Evolutionary conservation across 2,329 filamentous ascomycete species (phyloP).

Genomic region (Acrocalymma vagum): DNA sequence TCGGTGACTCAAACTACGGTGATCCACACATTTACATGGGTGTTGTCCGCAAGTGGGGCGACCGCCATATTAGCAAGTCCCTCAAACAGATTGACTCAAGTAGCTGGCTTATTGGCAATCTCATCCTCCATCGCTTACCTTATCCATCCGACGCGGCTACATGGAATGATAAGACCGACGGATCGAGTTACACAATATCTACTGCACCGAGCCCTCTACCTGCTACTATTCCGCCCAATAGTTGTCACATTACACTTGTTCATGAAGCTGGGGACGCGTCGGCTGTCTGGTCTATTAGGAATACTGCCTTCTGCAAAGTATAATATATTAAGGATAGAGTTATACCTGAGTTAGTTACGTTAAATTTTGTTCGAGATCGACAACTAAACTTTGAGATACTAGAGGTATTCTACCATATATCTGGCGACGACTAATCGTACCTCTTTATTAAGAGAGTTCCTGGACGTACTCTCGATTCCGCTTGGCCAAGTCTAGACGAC

Average conservation of each 20-base stretch:
- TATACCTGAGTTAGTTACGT: conserved; percentile 16
- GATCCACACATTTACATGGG: no score
- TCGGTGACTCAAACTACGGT: no score
- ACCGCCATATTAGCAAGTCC: conserved; percentile 16
- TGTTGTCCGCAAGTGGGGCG: conserved; percentile 11
- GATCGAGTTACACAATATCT: conserved; percentile 16
- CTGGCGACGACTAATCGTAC: conserved; percentile 31
- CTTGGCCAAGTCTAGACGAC: conserved; percentile 34
- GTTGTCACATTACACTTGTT: conserved; percentile 20
- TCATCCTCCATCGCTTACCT: conserved; percentile 13
- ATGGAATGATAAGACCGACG: conserved; percentile 13
- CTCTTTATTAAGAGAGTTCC: conserved; percentile 30
- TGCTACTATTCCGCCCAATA: conserved; percentile 6
- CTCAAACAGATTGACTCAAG: conserved; percentile 16
- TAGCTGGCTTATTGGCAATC: conserved; percentile 15
- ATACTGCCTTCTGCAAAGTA: conserved; percentile 30
- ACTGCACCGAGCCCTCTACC: conserved; percentile 1
- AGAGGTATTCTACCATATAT: conserved; percentile 19
- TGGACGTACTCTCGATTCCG: conserved; percentile 30
- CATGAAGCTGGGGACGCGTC: conserved; percentile 29
- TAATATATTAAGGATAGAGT: conserved; percentile 15
- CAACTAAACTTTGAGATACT: conserved; percentile 16
- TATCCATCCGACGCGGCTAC: conserved; percentile 8
- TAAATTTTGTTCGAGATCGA: conserved; percentile 13
- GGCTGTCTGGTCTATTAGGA: conserved; percentile 27